These are phyloP conservation scores for Iberis pinnata DNA, from an alignment of 345 rosid genomes.

Conservation along the genomic window DNA sequence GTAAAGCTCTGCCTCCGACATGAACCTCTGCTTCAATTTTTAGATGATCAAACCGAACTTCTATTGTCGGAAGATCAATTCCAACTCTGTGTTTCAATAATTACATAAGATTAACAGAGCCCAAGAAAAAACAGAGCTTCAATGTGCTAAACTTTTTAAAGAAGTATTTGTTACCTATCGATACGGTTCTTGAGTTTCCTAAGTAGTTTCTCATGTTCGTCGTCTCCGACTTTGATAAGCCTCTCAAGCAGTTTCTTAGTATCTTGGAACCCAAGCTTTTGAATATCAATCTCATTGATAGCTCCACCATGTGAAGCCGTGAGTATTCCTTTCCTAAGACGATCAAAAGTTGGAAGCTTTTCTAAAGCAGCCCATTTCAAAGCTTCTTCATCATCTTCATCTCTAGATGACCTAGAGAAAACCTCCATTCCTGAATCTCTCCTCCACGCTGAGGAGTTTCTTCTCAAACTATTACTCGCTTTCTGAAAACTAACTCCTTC, in stretches of 20 bases:
- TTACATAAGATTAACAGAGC: neutral
- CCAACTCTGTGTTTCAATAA: slow-evolving; percentile 52
- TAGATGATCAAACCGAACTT: slow-evolving; percentile 75
- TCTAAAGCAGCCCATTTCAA: slow-evolving; percentile 87
- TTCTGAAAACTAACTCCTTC: slow-evolving; percentile 33
- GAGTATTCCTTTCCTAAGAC: slow-evolving; percentile 63
- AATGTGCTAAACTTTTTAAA: slow-evolving; percentile 5
- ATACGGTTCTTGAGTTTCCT: slow-evolving; percentile 70
- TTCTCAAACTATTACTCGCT: slow-evolving; percentile 37
- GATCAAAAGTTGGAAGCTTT: slow-evolving; percentile 69
- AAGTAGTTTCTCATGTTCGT: slow-evolving; percentile 81
- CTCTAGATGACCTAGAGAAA: slow-evolving; percentile 52
- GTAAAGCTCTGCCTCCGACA: slow-evolving; percentile 64
- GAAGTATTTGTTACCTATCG: slow-evolving; percentile 40
- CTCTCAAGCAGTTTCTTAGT: slow-evolving; percentile 63
- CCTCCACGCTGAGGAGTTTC: slow-evolving; percentile 32
- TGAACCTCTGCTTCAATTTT: slow-evolving; percentile 51
- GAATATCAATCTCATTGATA: slow-evolving; percentile 51
- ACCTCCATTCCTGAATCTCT: slow-evolving; percentile 35
- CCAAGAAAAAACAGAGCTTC: neutral
- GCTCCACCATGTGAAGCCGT: slow-evolving; percentile 42
- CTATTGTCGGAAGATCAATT: slow-evolving; percentile 74
- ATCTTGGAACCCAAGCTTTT: slow-evolving; percentile 62
- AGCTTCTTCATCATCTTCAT: slow-evolving; percentile 76
- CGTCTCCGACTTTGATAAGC: slow-evolving; percentile 59